A percentile compares a stretch with the other conserved stretches of the same genome.
These are phyloP conservation scores for Silene vulgaris DNA, from an alignment of 179 eudicot genomes.

Conservation along the genomic window DNA sequence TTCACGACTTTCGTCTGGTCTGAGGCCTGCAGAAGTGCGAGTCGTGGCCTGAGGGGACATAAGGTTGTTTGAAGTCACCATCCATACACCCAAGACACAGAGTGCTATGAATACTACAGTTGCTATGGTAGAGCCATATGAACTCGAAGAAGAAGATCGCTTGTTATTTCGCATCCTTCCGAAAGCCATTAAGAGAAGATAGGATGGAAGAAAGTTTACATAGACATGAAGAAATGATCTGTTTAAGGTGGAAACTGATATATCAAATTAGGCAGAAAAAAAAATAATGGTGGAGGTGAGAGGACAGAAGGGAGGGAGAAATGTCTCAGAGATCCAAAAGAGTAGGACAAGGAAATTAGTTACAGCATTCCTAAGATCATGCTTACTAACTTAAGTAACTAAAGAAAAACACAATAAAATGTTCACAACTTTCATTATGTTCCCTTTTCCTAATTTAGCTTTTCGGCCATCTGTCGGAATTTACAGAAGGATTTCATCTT, in stretches of 20 bases:
- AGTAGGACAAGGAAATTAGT: conserved; percentile 56
- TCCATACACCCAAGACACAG: conserved; percentile 52
- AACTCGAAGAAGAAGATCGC: conserved; percentile 41
- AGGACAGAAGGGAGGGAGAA: background rate
- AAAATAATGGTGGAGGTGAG: conserved; percentile 4
- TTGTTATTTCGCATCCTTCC: conserved; percentile 40
- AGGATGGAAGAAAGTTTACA: conserved; percentile 18
- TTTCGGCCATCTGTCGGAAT: background rate
- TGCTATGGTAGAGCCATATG: conserved; percentile 43
- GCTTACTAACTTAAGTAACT: conserved; percentile 18
- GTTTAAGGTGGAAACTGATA: background rate
- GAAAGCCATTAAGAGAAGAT: conserved; percentile 28
- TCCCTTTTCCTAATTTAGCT: background rate
- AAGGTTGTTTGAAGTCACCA: conserved; percentile 40
- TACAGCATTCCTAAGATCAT: conserved; percentile 26
- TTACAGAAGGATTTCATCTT: background rate
- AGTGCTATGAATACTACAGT: conserved; percentile 42
- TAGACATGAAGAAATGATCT: conserved; percentile 8
- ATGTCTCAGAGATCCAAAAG: conserved; percentile 47
- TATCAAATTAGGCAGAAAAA: background rate
- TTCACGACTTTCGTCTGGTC: conserved; percentile 12
- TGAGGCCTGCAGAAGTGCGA: conserved; percentile 25
- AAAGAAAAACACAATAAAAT: no score
- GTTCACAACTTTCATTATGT: background rate
- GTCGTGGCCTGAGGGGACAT: conserved; percentile 39